Conservation (phyloP, 73 alveolate genomes). For the Symbiodinium pilosum region DNA sequence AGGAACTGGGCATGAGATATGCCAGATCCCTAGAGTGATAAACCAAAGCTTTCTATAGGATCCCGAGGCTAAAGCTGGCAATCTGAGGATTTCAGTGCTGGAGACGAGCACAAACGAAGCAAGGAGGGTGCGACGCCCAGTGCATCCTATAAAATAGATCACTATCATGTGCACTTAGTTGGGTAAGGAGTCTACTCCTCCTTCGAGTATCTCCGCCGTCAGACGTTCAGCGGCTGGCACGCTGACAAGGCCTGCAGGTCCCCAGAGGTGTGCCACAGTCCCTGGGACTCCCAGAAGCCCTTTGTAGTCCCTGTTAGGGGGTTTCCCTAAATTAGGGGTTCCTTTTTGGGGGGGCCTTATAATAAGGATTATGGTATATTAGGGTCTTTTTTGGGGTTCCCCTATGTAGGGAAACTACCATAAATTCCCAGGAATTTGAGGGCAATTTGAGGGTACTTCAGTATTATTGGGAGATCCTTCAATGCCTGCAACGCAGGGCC, state of each 20-base stretch:
- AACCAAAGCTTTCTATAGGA: no score
- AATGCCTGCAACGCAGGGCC: conserved; percentile 20
- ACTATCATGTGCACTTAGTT: background rate
- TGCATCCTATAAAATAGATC: background rate
- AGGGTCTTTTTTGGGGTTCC: no score
- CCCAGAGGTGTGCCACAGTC: background rate
- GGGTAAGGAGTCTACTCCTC: conserved; percentile 39
- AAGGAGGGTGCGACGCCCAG: conserved; percentile 14
- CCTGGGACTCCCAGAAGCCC: background rate
- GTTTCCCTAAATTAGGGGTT: background rate
- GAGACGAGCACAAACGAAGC: conserved; percentile 33
- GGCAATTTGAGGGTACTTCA: no score
- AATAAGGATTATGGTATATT: no score
- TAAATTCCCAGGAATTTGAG: no score
- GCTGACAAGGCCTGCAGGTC: conserved; percentile 30
- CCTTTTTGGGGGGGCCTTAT: no score
- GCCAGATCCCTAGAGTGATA: background rate
- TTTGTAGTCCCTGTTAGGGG: background rate
- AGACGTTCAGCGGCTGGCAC: conserved; percentile 75
- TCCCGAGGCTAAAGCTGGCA: background rate
- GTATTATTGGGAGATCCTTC: no score
- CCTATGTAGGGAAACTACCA: no score
- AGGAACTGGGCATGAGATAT: background rate
- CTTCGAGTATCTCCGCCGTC: conserved; percentile 63
- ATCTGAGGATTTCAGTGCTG: conserved; percentile 50